Conservation (phyloP, 2,329 filamentous ascomycete genomes). For the Diaporthe longicolla region DNA sequence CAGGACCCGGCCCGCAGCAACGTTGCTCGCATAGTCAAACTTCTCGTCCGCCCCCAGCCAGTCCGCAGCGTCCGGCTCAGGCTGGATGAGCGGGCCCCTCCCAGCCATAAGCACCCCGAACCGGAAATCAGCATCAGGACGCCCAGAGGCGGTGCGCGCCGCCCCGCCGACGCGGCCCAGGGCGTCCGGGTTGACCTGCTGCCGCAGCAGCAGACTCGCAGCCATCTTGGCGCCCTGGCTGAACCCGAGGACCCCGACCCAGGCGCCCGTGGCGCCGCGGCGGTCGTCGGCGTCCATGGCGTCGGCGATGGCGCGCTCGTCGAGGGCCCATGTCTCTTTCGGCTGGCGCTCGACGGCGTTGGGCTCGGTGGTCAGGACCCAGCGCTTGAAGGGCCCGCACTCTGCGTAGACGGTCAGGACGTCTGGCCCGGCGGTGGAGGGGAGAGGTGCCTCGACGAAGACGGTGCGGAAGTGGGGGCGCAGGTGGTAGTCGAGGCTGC, state of each 20-base stretch:
- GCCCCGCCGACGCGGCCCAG: slow-evolving; percentile 39
- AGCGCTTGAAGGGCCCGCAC: slow-evolving; percentile 73
- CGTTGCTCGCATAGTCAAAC: slow-evolving; percentile 59
- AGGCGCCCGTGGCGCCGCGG: slow-evolving; percentile 67
- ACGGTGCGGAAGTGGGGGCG: slow-evolving; percentile 75
- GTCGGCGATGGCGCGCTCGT: slow-evolving; percentile 55
- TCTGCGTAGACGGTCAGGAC: slow-evolving; percentile 76
- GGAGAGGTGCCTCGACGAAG: slow-evolving; percentile 79
- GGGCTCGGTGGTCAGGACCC: slow-evolving; percentile 45
- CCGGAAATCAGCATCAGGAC: slow-evolving; percentile 43
- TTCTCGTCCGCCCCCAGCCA: slow-evolving; percentile 56
- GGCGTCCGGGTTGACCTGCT: slow-evolving; percentile 64
- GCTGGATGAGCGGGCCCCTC: slow-evolving; percentile 46
- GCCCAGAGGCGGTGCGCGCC: background rate
- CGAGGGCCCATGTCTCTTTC: slow-evolving; percentile 47
- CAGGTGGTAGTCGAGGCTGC: slow-evolving; percentile 64
- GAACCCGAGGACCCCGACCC: slow-evolving; percentile 75
- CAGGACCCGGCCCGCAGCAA: slow-evolving; percentile 61
- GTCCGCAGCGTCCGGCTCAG: slow-evolving; percentile 40
- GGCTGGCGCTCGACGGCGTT: slow-evolving; percentile 40
- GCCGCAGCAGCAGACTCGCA: slow-evolving; percentile 70
- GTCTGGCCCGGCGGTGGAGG: slow-evolving; percentile 72
- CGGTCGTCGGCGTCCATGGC: slow-evolving; percentile 67
- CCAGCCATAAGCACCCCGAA: slow-evolving; percentile 55
- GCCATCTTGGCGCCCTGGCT: slow-evolving; percentile 76